Evolutionary conservation across 2,329 filamentous ascomycete genomes (phyloP).

Genomic region (Alternaria dauci): DNA sequence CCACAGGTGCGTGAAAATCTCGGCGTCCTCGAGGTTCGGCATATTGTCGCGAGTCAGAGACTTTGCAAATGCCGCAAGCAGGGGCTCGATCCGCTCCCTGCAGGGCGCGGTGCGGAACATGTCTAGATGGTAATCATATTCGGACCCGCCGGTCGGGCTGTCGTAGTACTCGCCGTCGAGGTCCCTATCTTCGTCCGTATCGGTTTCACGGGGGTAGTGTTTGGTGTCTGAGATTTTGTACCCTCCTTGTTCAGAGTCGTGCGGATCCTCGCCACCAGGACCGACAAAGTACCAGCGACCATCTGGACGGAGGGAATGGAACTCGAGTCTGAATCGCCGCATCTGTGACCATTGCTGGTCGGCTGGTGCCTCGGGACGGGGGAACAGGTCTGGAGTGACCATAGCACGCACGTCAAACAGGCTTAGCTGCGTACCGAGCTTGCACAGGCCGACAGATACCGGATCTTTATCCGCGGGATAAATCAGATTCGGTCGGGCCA

Average conservation of each 20-base stretch:
- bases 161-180: background rate
- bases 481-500: slow-evolving; percentile 21
- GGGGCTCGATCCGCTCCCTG: slow-evolving; percentile 20
- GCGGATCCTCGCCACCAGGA: slow-evolving; percentile 19
- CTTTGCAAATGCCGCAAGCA: slow-evolving; percentile 21
- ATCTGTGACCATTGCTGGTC: slow-evolving; percentile 23
- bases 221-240: slow-evolving; percentile 21
- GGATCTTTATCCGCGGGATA: slow-evolving; percentile 21
- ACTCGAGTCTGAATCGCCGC: slow-evolving; percentile 23
- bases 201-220: slow-evolving; percentile 17
- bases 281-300: slow-evolving; percentile 26
- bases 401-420: slow-evolving; percentile 21
- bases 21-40: slow-evolving; percentile 18
- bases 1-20: slow-evolving; percentile 23
- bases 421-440: slow-evolving; percentile 17
- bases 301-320: slow-evolving; percentile 24
- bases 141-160: background rate
- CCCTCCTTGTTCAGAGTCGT: slow-evolving; percentile 24
- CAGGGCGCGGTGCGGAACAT: slow-evolving; percentile 21
- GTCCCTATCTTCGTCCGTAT: slow-evolving; percentile 9
- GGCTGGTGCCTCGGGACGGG: slow-evolving; percentile 10
- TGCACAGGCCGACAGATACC: slow-evolving; percentile 17
- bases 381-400: slow-evolving; percentile 19
- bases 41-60: slow-evolving; percentile 18
- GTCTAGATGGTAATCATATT: slow-evolving; percentile 14